A percentile compares a stretch with the other conserved stretches of the same genome.
phyloP scores from a whole-genome alignment of 2,329 filamentous ascomycete species.

The Lasiodiplodia gonubiensis region DNA sequence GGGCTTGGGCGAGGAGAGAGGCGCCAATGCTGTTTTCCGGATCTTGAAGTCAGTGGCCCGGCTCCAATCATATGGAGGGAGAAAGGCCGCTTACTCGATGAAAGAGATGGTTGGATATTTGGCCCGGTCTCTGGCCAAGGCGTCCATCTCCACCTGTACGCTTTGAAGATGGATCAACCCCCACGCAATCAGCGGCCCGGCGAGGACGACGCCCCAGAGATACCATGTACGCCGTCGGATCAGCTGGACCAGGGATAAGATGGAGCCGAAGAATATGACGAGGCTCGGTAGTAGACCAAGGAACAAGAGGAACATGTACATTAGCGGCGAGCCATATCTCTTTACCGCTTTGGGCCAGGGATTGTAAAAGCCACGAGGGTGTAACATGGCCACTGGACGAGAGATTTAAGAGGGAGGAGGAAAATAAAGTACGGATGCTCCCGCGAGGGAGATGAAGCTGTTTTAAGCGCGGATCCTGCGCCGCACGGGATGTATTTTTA shows the following conservation, averaged over 20 bases:
- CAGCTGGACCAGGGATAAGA: background rate
- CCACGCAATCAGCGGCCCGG: background rate
- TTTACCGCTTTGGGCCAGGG: background rate
- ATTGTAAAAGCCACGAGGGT: background rate
- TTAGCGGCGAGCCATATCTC: background rate
- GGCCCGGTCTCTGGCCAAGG: background rate
- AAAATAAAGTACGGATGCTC: background rate
- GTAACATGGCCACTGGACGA: background rate
- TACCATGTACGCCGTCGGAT: background rate
- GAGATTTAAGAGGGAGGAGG: background rate
- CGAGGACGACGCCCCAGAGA: conserved; percentile 3
- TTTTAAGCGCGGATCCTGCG: conserved; percentile 8
- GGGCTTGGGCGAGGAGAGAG: background rate
- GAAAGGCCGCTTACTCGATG: background rate
- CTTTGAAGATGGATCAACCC: background rate
- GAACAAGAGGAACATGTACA: background rate
- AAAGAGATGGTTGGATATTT: background rate
- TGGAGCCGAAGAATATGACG: background rate
- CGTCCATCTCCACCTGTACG: background rate
- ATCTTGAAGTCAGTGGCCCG: no score
- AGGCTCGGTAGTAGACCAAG: background rate
- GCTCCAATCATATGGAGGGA: background rate
- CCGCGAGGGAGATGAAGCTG: conserved; percentile 2
- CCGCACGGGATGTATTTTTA: background rate
- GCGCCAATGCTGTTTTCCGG: background rate